Base-by-base conservation (phyloP, 192 early-diverging fungal species). In the Coemansia sp. region DNA sequence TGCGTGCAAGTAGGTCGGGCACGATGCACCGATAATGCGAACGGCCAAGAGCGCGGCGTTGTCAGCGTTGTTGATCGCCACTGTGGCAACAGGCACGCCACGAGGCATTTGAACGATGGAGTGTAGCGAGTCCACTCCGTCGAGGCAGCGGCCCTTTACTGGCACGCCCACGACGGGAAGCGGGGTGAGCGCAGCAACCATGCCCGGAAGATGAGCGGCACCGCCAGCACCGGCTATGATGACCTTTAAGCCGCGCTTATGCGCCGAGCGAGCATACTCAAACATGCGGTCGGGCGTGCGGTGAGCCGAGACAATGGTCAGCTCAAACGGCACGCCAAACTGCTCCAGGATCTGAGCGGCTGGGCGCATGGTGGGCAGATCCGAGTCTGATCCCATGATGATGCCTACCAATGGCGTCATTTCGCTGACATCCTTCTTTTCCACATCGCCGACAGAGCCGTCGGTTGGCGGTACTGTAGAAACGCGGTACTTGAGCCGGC, bases 101-200 rank as follows among this genome's bases (percentile, higher is more conserved):
- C 98, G 92, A 57, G 98, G 98, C 98, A 99, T 99, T 82, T 99
- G 98, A 17, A 98, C 96, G 73, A 99, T 99, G 38, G 94, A 96
- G 63, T 96, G 89, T 57, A 99, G 82, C 31, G 98, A 99, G 73
- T 99, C 98, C 36, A 96, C 91, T 40, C 98, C 98, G 60, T 98
- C 96, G 32, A 99, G 85, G 24, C 88, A 87, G 68, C 90, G 94
- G 38, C 96, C 89, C 45, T 94, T 94, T 32, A 99, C 93, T 19
- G 98, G 98, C 2, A 98, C 96, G 40, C 98, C 98, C 62, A 99
- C 93, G 42, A 99, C 98, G 6, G 96, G 98, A 17, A 99, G 79
- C n/a, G 95, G 92, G 3, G 98, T 98, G 67, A 97, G 84, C 25
- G 95, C 95, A 24, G 98, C 98, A 6, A 98, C 96, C 98, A 99